Base-by-base conservation (phyloP, 768 basidiomycete species). In the Boletus sensibilis region DNA sequence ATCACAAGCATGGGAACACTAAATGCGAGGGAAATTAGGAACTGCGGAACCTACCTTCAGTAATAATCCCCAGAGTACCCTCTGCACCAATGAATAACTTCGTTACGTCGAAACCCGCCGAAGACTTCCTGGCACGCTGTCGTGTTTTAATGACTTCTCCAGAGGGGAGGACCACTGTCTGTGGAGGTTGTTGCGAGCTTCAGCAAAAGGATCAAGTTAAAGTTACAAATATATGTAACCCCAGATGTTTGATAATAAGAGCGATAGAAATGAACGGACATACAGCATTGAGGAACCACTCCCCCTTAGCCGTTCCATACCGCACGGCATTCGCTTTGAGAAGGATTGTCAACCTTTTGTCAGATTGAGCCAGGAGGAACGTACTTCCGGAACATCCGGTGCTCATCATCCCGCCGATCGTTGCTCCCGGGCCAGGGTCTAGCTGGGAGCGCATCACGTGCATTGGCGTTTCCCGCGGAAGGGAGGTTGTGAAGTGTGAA, bases 131-230 rank as follows among this genome's bases (percentile, higher is more conserved):
- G 4, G 89, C 79, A 27, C 89, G 78, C 23, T 79, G 75, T 4
- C 93, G 83, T 2, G 94, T 97, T 66, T 94, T 94, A 68, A 97
- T 94, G 13, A 96, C 87, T 67, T 93, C 83, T 1, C 94, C 94
- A 6, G 84, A 85, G 2, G 94, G 91, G 3, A 96, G 82, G 0
- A 97, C 94, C 2, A 94, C 89, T 0, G 92, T 96, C 87, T 94
- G 25, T 20, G 20, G 51, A 34, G 33, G 16, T 38, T 27, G 38
- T 39, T 4, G 25, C 16, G 4, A 37, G 29, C 9, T 31, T 64
- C 29, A 53, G 50, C 35, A 43, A 62, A 33, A 13, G 12, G 18
- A 40, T 39, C 27, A n/a, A 35, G 39, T 18, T 9, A 11, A 27
- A 47, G 29, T 34, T 31, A 37, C 39, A 40, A 14, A 52, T 40